Conservation (phyloP, 2,329 filamentous ascomycete genomes). For the Colletotrichum sp. region DNA sequence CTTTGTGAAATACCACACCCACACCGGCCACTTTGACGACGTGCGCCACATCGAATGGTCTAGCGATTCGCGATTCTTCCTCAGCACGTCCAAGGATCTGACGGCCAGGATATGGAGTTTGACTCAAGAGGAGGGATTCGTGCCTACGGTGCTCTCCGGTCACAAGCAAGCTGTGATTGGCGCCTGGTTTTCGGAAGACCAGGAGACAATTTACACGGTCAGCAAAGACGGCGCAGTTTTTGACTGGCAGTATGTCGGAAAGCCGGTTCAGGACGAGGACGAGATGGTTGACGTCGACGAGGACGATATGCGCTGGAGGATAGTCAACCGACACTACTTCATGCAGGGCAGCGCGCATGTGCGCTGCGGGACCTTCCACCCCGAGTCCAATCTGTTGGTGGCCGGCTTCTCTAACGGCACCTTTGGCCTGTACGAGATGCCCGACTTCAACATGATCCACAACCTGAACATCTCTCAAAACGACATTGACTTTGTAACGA, state of each 20-base stretch:
- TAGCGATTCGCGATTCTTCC: constrained; percentile 91
- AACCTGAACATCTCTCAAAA: constrained; percentile 94
- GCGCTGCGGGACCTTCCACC: constrained; percentile 89
- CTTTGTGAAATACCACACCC: constrained; percentile 86
- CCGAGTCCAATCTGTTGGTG: constrained; percentile 88
- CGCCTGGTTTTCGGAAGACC: constrained; percentile 96
- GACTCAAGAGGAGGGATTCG: constrained; percentile 84
- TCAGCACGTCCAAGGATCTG: constrained; percentile 90
- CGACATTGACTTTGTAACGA: constrained; percentile 91
- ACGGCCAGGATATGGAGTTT: constrained; percentile 96
- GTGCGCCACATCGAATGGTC: constrained; percentile 94
- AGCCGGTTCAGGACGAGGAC: constrained; percentile 60
- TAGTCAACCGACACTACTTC: constrained; percentile 91
- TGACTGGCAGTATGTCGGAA: constrained; percentile 83
- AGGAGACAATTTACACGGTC: constrained; percentile 94
- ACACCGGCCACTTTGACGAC: constrained; percentile 87
- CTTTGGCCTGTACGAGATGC: constrained; percentile 94
- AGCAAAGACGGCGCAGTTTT: constrained; percentile 98
- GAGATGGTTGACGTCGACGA: constrained; percentile 65
- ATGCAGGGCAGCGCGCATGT: constrained; percentile 88
- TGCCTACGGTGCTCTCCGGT: constrained; percentile 86
- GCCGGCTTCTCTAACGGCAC: constrained; percentile 94
- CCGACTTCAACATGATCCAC: constrained; percentile 94
- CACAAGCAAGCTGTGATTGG: constrained; percentile 89
- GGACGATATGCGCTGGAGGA: constrained; percentile 81